A percentile compares a stretch with the other conserved stretches of the same genome.
Conservation (phyloP, 148 eudicot genomes). For the Agrostemma githago region DNA sequence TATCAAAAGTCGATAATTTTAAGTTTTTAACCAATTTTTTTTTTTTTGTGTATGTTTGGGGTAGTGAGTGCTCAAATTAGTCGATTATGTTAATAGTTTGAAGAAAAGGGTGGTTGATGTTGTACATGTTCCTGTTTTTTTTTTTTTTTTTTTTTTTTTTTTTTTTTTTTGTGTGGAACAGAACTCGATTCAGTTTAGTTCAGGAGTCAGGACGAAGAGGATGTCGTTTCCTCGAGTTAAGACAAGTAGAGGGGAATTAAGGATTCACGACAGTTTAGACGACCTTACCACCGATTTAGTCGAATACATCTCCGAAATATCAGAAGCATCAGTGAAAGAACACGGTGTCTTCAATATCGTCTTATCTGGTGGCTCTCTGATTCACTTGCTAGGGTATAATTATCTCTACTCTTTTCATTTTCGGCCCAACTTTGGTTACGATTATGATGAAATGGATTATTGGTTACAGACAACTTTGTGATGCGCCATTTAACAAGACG, state of each 20-base stretch:
- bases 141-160: conserved; percentile 3
- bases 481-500: conserved; percentile 79
- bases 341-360: conserved; percentile 80
- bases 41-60: no score
- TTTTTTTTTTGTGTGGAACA: conserved; percentile 18
- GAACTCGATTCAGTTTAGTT: conserved; percentile 16
- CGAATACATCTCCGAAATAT: conserved; percentile 74
- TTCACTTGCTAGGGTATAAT: conserved; percentile 65
- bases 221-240: conserved; percentile 61
- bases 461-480: conserved; percentile 58
- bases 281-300: conserved; percentile 79
- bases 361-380: conserved; percentile 86
- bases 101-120: no score
- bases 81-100: no score
- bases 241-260: conserved; percentile 63
- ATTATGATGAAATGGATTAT: neutral
- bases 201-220: conserved; percentile 23
- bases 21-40: no score
- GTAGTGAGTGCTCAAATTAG: no score
- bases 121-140: neutral
- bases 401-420: conserved; percentile 7
- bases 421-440: neutral
- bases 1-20: no score
- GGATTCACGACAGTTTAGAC: conserved; percentile 68
- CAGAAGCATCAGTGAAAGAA: conserved; percentile 77